Evolutionary conservation across 129 eudicot species (phyloP).

Genomic region (Mikania micrantha): DNA sequence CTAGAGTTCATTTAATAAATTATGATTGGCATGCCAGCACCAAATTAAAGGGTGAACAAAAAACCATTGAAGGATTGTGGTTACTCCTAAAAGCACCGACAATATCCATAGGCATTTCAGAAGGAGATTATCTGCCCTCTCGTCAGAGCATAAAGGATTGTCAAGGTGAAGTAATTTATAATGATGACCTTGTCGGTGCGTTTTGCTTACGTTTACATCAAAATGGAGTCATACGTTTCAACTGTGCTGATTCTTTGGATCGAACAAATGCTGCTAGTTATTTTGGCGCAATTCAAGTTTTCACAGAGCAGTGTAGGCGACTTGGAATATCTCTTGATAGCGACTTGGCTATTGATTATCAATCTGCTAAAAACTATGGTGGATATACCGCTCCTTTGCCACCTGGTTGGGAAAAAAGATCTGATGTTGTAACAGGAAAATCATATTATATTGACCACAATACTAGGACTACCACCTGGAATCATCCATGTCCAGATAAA

Average conservation of each 20-base stretch:
- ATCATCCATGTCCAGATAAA: constrained; percentile 98
- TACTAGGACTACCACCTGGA: constrained; percentile 97
- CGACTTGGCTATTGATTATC: constrained; percentile 70
- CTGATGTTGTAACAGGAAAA: constrained; percentile 92
- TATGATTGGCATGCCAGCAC: constrained; percentile 97
- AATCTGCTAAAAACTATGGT: constrained; percentile 50
- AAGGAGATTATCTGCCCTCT: constrained; percentile 89
- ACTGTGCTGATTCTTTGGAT: constrained; percentile 97
- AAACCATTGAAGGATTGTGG: constrained; percentile 95
- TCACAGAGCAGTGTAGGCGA: constrained; percentile 94
- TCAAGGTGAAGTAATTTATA: constrained; percentile 76
- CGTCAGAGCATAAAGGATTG: constrained; percentile 80
- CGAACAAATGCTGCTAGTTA: constrained; percentile 98
- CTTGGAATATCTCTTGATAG: constrained; percentile 92
- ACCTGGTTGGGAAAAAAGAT: constrained; percentile 96
- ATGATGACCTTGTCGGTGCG: constrained; percentile 66
- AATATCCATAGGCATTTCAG: constrained; percentile 69
- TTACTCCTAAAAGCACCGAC: constrained; percentile 80
- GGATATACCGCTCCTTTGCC: constrained; percentile 90
- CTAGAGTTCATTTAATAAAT: constrained; percentile 69
- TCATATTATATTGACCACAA: constrained; percentile 92
- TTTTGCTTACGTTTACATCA: constrained; percentile 88
- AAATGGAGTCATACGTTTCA: constrained; percentile 90
- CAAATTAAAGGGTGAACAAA: constrained; percentile 81
- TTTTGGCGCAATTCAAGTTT: constrained; percentile 94